Conservation (phyloP, 2,329 filamentous ascomycete genomes). For the Cordyceps militaris region DNA sequence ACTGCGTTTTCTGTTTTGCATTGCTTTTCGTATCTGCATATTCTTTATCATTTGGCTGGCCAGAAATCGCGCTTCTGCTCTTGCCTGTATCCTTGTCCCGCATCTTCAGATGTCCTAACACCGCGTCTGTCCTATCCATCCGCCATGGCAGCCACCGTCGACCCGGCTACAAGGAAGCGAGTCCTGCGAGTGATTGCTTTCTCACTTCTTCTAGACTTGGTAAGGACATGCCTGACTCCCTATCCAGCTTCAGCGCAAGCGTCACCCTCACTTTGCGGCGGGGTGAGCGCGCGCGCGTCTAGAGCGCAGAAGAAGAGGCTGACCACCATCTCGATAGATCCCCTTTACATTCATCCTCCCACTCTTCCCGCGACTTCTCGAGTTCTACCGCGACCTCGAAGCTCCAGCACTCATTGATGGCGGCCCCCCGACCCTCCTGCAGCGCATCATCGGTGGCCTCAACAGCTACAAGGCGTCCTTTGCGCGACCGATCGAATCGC, state of each 20-base stretch:
- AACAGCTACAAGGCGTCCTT: constrained; percentile 96
- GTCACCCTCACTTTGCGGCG: background rate
- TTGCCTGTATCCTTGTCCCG: background rate
- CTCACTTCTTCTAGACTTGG: constrained; percentile 82
- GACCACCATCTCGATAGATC: constrained; percentile 49
- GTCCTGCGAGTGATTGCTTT: constrained; percentile 84
- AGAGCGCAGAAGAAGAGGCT: background rate
- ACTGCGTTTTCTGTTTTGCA: background rate
- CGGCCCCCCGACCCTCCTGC: constrained; percentile 59
- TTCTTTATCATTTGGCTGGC: background rate
- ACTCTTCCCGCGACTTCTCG: constrained; percentile 87
- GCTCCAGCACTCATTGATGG: constrained; percentile 40
- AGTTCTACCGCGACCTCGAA: constrained; percentile 90
- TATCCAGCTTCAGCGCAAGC: background rate
- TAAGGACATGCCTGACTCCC: constrained; percentile 37
- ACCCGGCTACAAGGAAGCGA: constrained; percentile 59
- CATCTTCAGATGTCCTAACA: background rate
- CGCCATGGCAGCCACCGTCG: constrained; percentile 36
- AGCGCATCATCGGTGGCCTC: constrained; percentile 71
- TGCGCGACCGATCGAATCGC: constrained; percentile 83
- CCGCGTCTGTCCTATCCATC: background rate
- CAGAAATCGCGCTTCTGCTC: background rate
- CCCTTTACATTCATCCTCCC: constrained; percentile 98
- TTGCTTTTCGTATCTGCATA: background rate
- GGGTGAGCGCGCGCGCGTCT: background rate